phyloP scores from a whole-genome alignment of 192 early-diverging fungal species.

The Coemansia sp. region DNA sequence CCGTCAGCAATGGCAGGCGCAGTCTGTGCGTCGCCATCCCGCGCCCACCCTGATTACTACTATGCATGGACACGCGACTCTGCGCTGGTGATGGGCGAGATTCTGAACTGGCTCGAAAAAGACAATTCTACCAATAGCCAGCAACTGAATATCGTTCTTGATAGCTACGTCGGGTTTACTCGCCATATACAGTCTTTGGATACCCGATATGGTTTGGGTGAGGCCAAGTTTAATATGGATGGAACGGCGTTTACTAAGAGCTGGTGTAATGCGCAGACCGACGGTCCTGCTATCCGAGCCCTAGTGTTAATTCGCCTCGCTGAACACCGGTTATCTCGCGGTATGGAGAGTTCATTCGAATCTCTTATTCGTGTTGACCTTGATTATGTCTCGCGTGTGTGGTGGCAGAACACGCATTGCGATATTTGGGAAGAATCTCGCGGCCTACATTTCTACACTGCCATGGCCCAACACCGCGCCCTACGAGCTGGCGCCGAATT shows the following conservation, averaged over 20 bases:
- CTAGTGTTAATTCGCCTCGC: slow-evolving; percentile 14
- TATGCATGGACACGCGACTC: slow-evolving; percentile 75
- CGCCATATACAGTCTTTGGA: slow-evolving; percentile 19
- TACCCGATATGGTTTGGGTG: slow-evolving; percentile 53
- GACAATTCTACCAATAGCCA: background rate
- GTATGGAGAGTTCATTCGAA: too few relatives aligned
- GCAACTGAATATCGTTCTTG: background rate
- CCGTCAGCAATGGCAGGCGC: slow-evolving; percentile 35
- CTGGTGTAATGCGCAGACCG: slow-evolving; percentile 72
- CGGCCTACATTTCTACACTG: slow-evolving; percentile 72
- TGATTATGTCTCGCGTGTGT: slow-evolving; percentile 61
- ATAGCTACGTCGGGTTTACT: slow-evolving; percentile 40
- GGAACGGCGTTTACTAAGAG: slow-evolving; percentile 48
- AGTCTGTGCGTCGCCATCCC: slow-evolving; percentile 53
- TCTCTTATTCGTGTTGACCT: slow-evolving; percentile 62
- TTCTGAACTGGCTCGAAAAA: slow-evolving; percentile 28
- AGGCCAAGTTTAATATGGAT: slow-evolving; percentile 68
- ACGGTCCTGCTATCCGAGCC: slow-evolving; percentile 65
- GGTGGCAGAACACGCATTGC: slow-evolving; percentile 47
- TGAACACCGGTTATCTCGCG: background rate
- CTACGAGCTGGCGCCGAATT: slow-evolving; percentile 60
- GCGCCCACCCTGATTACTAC: slow-evolving; percentile 66
- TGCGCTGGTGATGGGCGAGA: slow-evolving; percentile 61
- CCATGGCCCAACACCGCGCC: slow-evolving; percentile 63
- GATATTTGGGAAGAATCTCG: slow-evolving; percentile 83